phyloP scores from a whole-genome alignment of 2,329 filamentous ascomycete species.

The Fusarium napiforme region DNA sequence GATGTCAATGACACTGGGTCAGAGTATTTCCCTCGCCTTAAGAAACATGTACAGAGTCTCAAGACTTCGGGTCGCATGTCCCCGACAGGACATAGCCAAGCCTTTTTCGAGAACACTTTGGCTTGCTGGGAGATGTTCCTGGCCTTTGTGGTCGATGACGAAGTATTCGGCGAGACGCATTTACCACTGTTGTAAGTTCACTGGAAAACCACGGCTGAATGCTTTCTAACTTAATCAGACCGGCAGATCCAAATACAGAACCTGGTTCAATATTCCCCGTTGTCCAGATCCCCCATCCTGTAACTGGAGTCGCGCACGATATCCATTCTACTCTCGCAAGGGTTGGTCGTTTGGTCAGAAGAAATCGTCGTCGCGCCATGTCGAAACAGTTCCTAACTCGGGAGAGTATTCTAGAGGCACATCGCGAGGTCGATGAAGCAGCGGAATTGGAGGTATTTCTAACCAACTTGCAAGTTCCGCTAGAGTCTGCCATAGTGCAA shows the following conservation, averaged over 20 bases:
- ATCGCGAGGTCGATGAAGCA: not conserved
- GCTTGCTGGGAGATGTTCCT: not conserved
- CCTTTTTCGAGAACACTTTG: not conserved
- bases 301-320: not conserved
- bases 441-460: not conserved
- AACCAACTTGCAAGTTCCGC: not conserved
- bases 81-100: fast-evolving
- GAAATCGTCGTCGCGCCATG: not conserved
- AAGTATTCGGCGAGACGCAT: fast-evolving
- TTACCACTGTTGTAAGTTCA: not conserved
- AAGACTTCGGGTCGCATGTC: not conserved
- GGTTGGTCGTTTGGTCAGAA: not conserved
- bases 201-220: fast-evolving
- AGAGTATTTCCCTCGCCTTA: not conserved
- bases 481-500: not conserved
- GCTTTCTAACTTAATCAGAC: fast-evolving
- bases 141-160: not conserved
- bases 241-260: fast-evolving
- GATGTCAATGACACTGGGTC: not conserved
- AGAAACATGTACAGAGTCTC: not conserved
- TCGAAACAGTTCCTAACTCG: fast-evolving
- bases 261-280: not conserved
- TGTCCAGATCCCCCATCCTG: not conserved
- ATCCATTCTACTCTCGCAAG: not conserved
- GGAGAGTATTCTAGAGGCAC: not conserved